phyloP scores from a whole-genome alignment of 2,329 filamentous ascomycete species.

The Anthostomella pinea region DNA sequence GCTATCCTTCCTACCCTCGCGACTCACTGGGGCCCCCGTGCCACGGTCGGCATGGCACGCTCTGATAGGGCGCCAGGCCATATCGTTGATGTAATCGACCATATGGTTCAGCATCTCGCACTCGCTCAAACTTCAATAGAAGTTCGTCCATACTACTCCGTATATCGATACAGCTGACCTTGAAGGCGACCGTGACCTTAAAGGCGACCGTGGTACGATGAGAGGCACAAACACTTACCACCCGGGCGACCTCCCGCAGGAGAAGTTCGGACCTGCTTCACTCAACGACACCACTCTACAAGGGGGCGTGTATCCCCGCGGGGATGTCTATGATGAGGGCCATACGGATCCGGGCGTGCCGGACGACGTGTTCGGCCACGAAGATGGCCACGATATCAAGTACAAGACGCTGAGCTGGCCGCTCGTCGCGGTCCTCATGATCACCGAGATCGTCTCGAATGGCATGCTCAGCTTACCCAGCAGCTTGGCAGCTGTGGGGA shows the following conservation, averaged over 20 bases:
- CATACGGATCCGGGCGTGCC: slow-evolving; percentile 12
- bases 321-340: neutral
- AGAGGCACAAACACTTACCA: slow-evolving; percentile 7
- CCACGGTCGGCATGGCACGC: too few species aligned
- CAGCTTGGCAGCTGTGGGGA: slow-evolving; percentile 48
- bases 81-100: too few species aligned
- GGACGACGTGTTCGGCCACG: slow-evolving; percentile 41
- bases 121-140: too few species aligned
- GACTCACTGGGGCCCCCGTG: too few species aligned
- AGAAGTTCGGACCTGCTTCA: too few species aligned
- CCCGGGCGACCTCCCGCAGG: slow-evolving; percentile 3
- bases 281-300: neutral
- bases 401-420: slow-evolving; percentile 54
- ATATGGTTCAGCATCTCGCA: too few species aligned
- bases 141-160: too few species aligned
- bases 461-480: slow-evolving; percentile 53
- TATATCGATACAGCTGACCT: neutral
- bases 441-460: slow-evolving; percentile 53
- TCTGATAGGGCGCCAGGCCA: too few species aligned
- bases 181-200: too few species aligned
- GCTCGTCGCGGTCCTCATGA: slow-evolving; percentile 51
- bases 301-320: neutral
- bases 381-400: slow-evolving; percentile 39
- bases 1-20: too few species aligned
- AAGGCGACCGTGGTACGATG: too few species aligned